Evolutionary conservation across 1,284 basidiomycete species (phyloP), one percentile per base, ranked within the genome.

Genomic region (Bjerkandera adusta): DNA sequence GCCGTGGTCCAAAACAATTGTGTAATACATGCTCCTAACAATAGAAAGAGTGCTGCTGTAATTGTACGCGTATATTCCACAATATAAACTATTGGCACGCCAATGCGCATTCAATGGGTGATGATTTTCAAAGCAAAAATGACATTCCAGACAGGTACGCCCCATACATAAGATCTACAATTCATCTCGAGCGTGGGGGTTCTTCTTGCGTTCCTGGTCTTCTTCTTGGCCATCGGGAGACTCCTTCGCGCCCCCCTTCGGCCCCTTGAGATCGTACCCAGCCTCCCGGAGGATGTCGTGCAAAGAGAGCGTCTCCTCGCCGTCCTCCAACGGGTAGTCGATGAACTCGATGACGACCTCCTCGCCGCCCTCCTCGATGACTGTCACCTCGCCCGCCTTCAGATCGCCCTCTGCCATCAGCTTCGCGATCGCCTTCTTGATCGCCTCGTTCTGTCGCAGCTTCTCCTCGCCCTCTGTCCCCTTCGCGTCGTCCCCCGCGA

Each of bases 291-390:
- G 60, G 26, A 67, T 60, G 22, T 75, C 69, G 43, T 66, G 64
- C 36, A 77, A 58, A 39, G 57, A 57, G 48, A 40, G 41, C n/a
- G 22, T 16, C 36, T 29, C 18, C 16, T 64, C 65, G 13, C 63
- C 18, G 18, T 43, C 43, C 24, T 36, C 53, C 27, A 34, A 45
- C 39, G n/a, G 13, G 5, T n/a, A 7, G 43, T 57, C 60, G 44
- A 78, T 53, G 52, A 84, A 68, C 60, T 85, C 77, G 52, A 86
- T 68, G 36, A 83, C 51, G 43, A 83, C 60, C 48, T 79, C 77
- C 21, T 74, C 77, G 36, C 77, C 74, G 46, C 73, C 75, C 22
- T 68, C 64, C 18, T 27, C 47, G 30, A 57, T 55, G 20, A 65
- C 48, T 22, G 65, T 62, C 50, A 74, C 68, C 32, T 75, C 60